These are phyloP conservation scores for Scenedesmus sp. DNA, from an alignment of 163 green algal species.

Conservation along the genomic window DNA sequence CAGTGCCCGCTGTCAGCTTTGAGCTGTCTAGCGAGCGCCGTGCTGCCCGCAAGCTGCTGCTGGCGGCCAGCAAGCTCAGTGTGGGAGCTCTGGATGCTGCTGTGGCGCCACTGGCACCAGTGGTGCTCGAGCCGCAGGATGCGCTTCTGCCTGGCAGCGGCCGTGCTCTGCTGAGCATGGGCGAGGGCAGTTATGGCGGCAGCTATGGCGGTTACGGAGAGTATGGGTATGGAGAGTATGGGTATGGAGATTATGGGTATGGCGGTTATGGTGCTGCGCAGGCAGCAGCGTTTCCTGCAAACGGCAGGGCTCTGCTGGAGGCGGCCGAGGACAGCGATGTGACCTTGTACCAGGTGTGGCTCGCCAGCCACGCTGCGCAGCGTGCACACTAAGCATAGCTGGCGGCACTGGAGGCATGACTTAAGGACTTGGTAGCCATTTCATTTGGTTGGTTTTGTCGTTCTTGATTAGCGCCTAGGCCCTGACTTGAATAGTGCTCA, in stretches of 20 bases:
- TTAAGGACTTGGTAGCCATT: not conserved
- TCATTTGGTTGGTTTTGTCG: not conserved
- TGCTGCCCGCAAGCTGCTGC: constrained; percentile 32
- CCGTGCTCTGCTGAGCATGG: not conserved
- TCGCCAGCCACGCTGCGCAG: not conserved
- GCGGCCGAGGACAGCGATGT: constrained; percentile 16
- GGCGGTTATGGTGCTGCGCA: not conserved
- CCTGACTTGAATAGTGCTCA: too few species aligned
- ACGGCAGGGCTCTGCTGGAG: not conserved
- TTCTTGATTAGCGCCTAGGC: not conserved
- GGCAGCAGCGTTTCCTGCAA: not conserved
- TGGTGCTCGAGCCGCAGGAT: not conserved
- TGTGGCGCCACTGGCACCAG: not conserved
- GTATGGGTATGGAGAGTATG: constrained; percentile 34
- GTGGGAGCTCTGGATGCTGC: not conserved
- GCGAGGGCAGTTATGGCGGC: not conserved
- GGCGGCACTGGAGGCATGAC: not conserved
- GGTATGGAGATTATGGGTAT: constrained; percentile 17
- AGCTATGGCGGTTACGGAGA: constrained; percentile 7
- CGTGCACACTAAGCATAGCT: not conserved
- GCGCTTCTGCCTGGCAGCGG: not conserved
- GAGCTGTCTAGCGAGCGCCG: not conserved
- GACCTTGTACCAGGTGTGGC: constrained; percentile 34
- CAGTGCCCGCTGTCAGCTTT: not conserved
- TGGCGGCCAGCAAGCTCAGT: constrained; percentile 15